Base-by-base conservation (phyloP, 495 filamentous ascomycete genomes). In the Daldinia loculata region DNA sequence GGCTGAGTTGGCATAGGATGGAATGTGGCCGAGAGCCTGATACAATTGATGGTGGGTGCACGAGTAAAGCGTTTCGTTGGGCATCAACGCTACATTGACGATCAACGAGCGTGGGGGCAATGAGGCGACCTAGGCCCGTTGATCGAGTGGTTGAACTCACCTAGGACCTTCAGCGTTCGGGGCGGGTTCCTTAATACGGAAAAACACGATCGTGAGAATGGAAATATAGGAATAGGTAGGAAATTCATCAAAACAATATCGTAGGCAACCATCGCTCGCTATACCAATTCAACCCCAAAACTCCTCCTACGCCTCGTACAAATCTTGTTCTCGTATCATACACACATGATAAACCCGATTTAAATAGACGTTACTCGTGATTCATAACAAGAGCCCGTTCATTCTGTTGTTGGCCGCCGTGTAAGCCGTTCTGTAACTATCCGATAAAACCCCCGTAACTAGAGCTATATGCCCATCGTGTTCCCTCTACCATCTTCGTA, bases 81-180 rank as follows among this genome's bases (percentile, higher is more conserved):
- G 65, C 65, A 69, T 34, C 70, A 73, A 73, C 70, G 66, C 70
- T 66, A 69, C 56, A 53, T 66, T 38, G 70, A 55, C 66, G 56
- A 73, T 73, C 70, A 19, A 55, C n/a, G 52, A 69, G 61, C 65
- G 65, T 69, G 61, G 61, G 66, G 61, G 57, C 43, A 58, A 58
- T 32, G 61, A 70, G 55, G 61, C 58, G 69, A 41, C 64, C 59
- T 55, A 45, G 65, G 61, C 24, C 60, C 60, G 36, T 56, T 56
- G 62, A 55, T 67, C 55, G 45, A 56, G 48, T 48, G 61, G 60
- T 30, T 65, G 41, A 36, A 62, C 61, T 69, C 66, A 66, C 61
- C 57, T 69, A 12, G 48, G 9, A 50, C 51, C 56, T 58, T 6
- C 22, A 66, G 41, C 57, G 41, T 66, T 61, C 61, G 50, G 50